Percentiles rank a stretch among this genome's conserved stretches.
These are phyloP conservation scores for Wilhelminamyces savonicus DNA, from an alignment of 805 yeast genomes.

Conservation along the genomic window DNA sequence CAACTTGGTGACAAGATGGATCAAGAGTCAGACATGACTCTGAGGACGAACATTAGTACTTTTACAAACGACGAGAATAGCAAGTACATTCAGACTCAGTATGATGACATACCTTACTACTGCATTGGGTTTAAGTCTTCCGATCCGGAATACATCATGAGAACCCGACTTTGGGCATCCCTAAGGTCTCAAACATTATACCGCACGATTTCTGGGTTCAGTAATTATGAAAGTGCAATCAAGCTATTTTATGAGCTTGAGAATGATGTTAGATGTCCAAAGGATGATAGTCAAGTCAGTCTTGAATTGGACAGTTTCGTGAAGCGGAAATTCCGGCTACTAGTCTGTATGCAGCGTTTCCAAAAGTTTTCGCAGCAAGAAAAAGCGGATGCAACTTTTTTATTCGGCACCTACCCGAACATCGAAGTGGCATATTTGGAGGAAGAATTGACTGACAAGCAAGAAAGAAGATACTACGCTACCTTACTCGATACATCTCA, in stretches of 20 bases:
- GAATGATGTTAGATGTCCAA: constrained; percentile 36
- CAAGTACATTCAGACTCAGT: constrained; percentile 28
- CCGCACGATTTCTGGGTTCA: constrained; percentile 78
- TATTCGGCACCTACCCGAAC: constrained; percentile 71
- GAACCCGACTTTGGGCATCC: constrained; percentile 88
- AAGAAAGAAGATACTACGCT: constrained; percentile 48
- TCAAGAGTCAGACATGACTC: not conserved
- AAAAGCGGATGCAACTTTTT: constrained; percentile 55
- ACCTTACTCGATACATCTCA: constrained; percentile 38
- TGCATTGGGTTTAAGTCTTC: constrained; percentile 69
- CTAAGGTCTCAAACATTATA: constrained; percentile 77
- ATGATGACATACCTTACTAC: constrained; percentile 62
- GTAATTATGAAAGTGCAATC: constrained; percentile 71
- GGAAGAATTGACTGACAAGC: constrained; percentile 36
- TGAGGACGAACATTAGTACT: not conserved
- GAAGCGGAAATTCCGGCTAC: constrained; percentile 67
- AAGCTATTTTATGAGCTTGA: constrained; percentile 65
- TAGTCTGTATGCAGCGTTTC: constrained; percentile 85
- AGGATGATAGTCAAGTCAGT: constrained; percentile 15
- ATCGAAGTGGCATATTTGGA: constrained; percentile 51
- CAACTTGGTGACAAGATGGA: not conserved
- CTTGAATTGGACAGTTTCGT: constrained; percentile 42
- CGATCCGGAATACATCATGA: constrained; percentile 52
- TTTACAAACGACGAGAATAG: constrained; percentile 4
- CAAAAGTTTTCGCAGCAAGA: constrained; percentile 62